Evolutionary conservation across 345 rosid genomes (phyloP).

Genomic region (Pugionium dolabratum): DNA sequence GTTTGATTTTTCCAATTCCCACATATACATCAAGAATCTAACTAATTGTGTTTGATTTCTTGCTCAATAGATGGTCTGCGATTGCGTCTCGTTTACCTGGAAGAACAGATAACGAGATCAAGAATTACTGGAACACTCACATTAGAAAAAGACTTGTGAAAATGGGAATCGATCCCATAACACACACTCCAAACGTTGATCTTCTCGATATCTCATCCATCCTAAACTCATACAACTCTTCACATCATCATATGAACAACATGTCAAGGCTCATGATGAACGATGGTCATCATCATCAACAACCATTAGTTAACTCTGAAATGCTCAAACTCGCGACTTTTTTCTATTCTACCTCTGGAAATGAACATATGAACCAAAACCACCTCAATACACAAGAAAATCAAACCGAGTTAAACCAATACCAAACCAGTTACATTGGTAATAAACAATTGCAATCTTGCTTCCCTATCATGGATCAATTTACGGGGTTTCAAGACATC

Average conservation of each 20-base stretch:
- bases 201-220: slow-evolving; percentile 53
- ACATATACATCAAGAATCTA: too few species aligned
- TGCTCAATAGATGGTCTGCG: slow-evolving; percentile 72
- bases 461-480: slow-evolving; percentile 35
- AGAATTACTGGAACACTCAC: too few species aligned
- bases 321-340: slow-evolving; percentile 39
- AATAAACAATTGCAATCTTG: slow-evolving; percentile 44
- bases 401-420: slow-evolving; percentile 35
- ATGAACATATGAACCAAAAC: slow-evolving; percentile 15
- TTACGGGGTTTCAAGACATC: slow-evolving; percentile 17
- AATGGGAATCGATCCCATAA: slow-evolving; percentile 88
- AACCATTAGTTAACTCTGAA: slow-evolving; percentile 31
- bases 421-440: slow-evolving; percentile 40
- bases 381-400: slow-evolving; percentile 25
- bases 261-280: slow-evolving; percentile 41
- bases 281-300: slow-evolving; percentile 21
- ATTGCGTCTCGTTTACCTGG: slow-evolving; percentile 85
- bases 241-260: slow-evolving; percentile 39
- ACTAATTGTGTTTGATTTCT: not conserved
- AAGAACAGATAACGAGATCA: not conserved
- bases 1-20: slow-evolving; percentile 19
- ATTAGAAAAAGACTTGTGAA: slow-evolving; percentile 40
- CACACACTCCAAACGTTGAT: slow-evolving; percentile 75
- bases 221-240: slow-evolving; percentile 41
- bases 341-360: slow-evolving; percentile 28